phyloP scores from a whole-genome alignment of 2,329 filamentous ascomycete genomes.

The Elsinoe necatrix region DNA sequence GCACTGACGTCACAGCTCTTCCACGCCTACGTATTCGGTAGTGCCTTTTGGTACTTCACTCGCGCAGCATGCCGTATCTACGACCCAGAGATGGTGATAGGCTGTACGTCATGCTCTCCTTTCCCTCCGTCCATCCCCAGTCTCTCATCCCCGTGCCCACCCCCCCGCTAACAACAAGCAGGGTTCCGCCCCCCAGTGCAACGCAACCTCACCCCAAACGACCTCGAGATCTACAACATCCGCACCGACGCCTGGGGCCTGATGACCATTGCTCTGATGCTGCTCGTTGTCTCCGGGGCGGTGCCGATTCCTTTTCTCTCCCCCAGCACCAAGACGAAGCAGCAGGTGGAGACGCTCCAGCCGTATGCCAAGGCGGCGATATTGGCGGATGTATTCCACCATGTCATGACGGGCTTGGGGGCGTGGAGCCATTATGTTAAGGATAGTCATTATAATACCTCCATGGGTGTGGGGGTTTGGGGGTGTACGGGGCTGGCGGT shows the following conservation, averaged over 20 bases:
- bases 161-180: constrained; percentile 2
- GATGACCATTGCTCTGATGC: constrained; percentile 25
- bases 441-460: constrained; percentile 27
- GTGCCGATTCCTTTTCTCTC: constrained; percentile 24
- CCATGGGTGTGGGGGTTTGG: constrained; percentile 31
- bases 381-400: constrained; percentile 29
- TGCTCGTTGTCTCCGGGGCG: constrained; percentile 27
- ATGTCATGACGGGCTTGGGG: constrained; percentile 29
- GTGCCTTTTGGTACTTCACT: constrained; percentile 31
- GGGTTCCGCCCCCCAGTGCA: constrained; percentile 28
- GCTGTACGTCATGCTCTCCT: constrained; percentile 20
- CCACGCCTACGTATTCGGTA: constrained; percentile 27
- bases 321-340: constrained; percentile 21
- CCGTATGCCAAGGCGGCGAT: constrained; percentile 28
- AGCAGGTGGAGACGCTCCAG: constrained; percentile 1
- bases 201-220: constrained; percentile 22
- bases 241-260: constrained; percentile 31
- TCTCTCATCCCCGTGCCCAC: neutral
- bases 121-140: neutral
- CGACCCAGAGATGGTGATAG: constrained; percentile 28
- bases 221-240: constrained; percentile 33
- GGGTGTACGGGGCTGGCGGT: constrained; percentile 26
- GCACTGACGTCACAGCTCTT: constrained; percentile 22
- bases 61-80: constrained; percentile 28
- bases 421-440: constrained; percentile 28